Evolutionary conservation across 1,284 basidiomycete genomes (phyloP), one percentile per base, ranked within the genome.

Genomic region (Sutorius eximius): DNA sequence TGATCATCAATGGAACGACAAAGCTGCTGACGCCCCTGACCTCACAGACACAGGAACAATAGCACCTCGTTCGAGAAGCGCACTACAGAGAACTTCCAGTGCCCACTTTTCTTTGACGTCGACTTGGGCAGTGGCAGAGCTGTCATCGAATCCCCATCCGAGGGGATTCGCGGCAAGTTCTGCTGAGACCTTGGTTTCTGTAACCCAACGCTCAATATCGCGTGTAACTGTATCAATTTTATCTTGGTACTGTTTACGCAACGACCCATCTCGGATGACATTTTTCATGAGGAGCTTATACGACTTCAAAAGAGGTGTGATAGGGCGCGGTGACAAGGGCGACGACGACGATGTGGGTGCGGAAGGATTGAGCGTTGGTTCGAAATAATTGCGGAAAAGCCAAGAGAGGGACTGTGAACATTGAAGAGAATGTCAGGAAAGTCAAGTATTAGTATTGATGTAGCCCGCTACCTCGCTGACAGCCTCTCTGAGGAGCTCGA

Each of bases 31-130:
- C 6, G 41, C 41, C 24, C 57, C 82, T 60, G 58, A 93, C 93
- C 86, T 92, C 71, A 86, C 87, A 0, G 90, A 88, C 3, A 89
- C 64, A 4, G 93, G 92, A 3, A 96, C 86, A 6, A 95, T 73
- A 9, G 77, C 81, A 15, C 83, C 90, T 65, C 78, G 83, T 57
- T 79, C 82, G 51, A 86, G 66, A 45, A 89, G 75, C 6, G 66
- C 78, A 45, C 86, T 85, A 55, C 82, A 86, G 0, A 95, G 70
- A n/a, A 75, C 70, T 42, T 91, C 87, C 44, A 92, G 69, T 5
- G 84, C 85, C 82, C 82, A 86, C 59, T 87, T 87, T 59, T 82
- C 81, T 20, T 65, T 69, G 34, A 77, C 74, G 43, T 75, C 74
- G 43, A 73, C 74, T 55, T 69, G 69, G 16, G 67, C 63, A 38